phyloP scores from a whole-genome alignment of 2,329 filamentous ascomycete species.

The Akanthomyces muscarius region DNA sequence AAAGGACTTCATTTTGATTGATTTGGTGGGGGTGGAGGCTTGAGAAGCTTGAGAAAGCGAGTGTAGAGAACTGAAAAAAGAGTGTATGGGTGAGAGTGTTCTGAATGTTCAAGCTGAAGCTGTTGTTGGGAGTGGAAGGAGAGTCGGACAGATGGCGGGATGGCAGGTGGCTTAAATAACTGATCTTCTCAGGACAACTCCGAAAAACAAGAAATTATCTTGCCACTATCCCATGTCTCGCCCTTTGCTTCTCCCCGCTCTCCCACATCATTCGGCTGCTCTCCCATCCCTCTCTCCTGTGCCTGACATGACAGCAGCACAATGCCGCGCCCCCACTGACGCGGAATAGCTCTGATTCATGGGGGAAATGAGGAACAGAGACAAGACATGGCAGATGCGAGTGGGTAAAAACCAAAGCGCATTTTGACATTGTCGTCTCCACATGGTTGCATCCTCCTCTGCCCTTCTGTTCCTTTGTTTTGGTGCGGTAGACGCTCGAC shows the following conservation, averaged over 20 bases:
- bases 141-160: neutral
- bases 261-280: neutral
- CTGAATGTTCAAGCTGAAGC: conserved; percentile 18
- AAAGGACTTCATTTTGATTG: conserved; percentile 25
- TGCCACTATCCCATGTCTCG: neutral
- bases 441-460: neutral
- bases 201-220: neutral
- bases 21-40: conserved; percentile 20
- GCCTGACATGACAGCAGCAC: neutral
- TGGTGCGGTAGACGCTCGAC: neutral
- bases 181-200: neutral
- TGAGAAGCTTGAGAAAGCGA: conserved; percentile 3
- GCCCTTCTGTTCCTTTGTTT: neutral
- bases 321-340: neutral
- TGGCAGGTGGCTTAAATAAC: conserved; percentile 13
- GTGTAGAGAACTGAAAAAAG: conserved; percentile 15
- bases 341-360: conserved; percentile 17
- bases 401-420: neutral
- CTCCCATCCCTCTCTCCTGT: neutral
- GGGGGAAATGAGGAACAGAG: conserved; percentile 18
- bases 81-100: conserved; percentile 19
- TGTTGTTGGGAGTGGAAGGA: neutral
- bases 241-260: neutral
- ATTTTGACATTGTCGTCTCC: conserved; percentile 8
- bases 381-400: conserved; percentile 13